Evolutionary conservation across 495 filamentous ascomycete genomes (phyloP).

Genomic region (Penicillium cinerascens): DNA sequence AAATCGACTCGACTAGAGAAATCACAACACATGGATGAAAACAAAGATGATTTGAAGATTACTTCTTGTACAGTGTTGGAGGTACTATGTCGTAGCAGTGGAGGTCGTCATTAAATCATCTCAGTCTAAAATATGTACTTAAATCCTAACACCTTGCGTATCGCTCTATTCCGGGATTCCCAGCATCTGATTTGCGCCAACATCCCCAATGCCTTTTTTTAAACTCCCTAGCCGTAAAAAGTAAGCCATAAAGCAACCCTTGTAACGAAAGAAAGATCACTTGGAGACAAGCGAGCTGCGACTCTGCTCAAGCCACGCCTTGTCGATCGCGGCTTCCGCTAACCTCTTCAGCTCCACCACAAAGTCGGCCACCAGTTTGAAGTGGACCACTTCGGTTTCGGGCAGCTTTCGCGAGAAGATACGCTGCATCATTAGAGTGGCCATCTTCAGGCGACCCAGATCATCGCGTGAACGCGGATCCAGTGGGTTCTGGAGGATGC

Average conservation of each 20-base stretch:
- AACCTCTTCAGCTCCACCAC: conserved; percentile 44
- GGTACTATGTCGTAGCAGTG: background rate
- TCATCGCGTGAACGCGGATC: conserved; percentile 44
- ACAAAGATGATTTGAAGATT: no score
- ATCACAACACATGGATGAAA: no score
- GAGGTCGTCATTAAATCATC: background rate
- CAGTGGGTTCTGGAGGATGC: conserved; percentile 46
- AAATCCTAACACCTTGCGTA: background rate
- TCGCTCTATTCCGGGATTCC: background rate
- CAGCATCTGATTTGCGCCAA: no score
- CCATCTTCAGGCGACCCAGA: conserved; percentile 36
- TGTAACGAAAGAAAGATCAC: conserved; percentile 1
- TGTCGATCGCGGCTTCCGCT: conserved; percentile 41
- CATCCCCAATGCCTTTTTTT: no score
- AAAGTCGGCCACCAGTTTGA: conserved; percentile 48
- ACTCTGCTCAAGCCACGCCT: conserved; percentile 38
- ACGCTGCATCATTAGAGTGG: conserved; percentile 40
- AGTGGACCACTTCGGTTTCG: conserved; percentile 41
- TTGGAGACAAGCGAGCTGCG: conserved; percentile 1
- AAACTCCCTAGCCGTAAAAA: background rate
- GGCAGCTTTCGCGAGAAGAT: conserved; percentile 38
- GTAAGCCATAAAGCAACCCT: background rate
- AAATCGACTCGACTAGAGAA: no score
- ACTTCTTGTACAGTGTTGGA: background rate
- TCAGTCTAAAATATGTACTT: background rate